Percentiles rank a stretch among this genome's conserved stretches.
These are phyloP conservation scores for Iberis pinnata DNA, from an alignment of 345 rosid species.

Conservation along the genomic window DNA sequence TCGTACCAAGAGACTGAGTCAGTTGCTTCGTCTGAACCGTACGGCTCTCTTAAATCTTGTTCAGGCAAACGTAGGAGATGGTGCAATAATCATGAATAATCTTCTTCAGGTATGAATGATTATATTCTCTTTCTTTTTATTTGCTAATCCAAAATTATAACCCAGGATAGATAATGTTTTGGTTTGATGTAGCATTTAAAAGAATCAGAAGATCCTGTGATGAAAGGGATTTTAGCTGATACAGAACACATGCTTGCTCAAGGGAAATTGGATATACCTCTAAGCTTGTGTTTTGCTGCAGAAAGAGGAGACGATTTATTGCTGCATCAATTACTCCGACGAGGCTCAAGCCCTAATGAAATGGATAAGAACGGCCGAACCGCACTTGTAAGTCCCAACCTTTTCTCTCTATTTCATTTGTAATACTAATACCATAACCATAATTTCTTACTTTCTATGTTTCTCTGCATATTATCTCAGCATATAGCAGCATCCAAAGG, in stretches of 20 bases:
- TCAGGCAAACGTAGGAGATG: constrained; percentile 85
- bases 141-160: not conserved
- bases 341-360: constrained; percentile 66
- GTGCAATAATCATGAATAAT: constrained; percentile 78
- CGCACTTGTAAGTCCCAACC: constrained; percentile 41
- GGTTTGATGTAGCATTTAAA: constrained; percentile 56
- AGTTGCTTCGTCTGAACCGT: constrained; percentile 83
- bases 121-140: not conserved
- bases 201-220: constrained; percentile 48
- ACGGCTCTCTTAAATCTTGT: constrained; percentile 59
- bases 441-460: not conserved
- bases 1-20: constrained; percentile 72
- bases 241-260: constrained; percentile 69
- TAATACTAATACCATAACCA: not conserved
- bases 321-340: constrained; percentile 61
- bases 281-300: constrained; percentile 74
- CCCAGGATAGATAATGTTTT: too few species aligned
- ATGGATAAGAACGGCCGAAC: constrained; percentile 52
- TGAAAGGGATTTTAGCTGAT: constrained; percentile 50
- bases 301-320: constrained; percentile 69
- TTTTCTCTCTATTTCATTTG: not conserved
- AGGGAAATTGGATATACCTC: constrained; percentile 78
- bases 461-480: constrained; percentile 38
- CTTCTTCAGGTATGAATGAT: constrained; percentile 89
- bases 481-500: constrained; percentile 82